These are phyloP conservation scores for Debaryomyces subglobosus DNA, from an alignment of 1,139 yeast species.

Conservation along the genomic window DNA sequence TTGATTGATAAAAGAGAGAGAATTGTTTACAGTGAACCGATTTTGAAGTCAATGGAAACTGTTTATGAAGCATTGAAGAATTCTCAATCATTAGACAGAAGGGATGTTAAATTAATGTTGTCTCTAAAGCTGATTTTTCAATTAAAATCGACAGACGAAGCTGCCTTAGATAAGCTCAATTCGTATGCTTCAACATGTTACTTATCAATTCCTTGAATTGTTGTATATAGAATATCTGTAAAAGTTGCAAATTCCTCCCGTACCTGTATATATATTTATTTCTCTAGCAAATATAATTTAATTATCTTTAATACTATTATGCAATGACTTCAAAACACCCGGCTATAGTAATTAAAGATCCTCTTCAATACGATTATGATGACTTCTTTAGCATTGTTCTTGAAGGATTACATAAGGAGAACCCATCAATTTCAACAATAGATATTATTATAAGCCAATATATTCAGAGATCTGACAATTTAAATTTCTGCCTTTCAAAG, in stretches of 20 bases:
- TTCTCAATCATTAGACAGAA: conserved; percentile 16
- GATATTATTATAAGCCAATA: conserved; percentile 27
- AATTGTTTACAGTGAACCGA: conserved; percentile 19
- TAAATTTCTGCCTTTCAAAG: conserved; percentile 30
- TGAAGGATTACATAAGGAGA: neutral
- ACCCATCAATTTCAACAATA: conserved; percentile 13
- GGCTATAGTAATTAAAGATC: conserved; percentile 28
- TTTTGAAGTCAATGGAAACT: conserved; percentile 25
- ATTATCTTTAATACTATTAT: too few species aligned
- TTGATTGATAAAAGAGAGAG: conserved; percentile 25
- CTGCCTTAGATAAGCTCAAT: conserved; percentile 16
- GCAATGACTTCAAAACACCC: conserved; percentile 17
- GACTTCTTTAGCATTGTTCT: conserved; percentile 23
- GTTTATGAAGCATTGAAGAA: conserved; percentile 24
- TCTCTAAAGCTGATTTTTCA: conserved; percentile 22
- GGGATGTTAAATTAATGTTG: conserved; percentile 23
- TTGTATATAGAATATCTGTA: conserved; percentile 6
- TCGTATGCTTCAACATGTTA: conserved; percentile 10
- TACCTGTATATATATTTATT: conserved; percentile 2
- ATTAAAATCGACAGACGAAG: conserved; percentile 18
- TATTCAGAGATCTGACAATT: conserved; percentile 22
- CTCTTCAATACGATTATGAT: conserved; percentile 27
- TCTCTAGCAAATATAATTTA: neutral
- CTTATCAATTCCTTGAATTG: neutral
- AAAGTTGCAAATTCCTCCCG: neutral